A percentile compares a stretch with the other conserved stretches of the same genome.
These are phyloP conservation scores for Metarhizium rileyi DNA, from an alignment of 2,329 filamentous ascomycete genomes.

Conservation along the genomic window DNA sequence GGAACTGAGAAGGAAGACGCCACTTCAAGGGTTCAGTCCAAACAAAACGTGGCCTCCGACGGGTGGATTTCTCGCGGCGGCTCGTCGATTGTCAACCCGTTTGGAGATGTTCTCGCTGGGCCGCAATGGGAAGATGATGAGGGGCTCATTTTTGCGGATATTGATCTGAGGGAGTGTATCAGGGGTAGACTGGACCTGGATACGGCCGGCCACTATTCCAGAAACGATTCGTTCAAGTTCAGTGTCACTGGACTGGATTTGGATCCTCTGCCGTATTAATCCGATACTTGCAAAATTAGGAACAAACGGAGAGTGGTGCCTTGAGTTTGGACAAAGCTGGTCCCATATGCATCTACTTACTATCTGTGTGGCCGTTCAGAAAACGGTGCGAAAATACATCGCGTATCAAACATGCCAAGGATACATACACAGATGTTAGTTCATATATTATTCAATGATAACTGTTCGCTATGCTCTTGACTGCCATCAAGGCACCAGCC, in stretches of 20 bases:
- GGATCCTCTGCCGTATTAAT: constrained; percentile 44
- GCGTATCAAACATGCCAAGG: no score
- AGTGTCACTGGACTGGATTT: constrained; percentile 49
- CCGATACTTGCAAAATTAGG: background rate
- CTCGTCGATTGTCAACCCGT: constrained; percentile 69
- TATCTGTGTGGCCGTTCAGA: background rate
- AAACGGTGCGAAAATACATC: no score
- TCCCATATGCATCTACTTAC: background rate
- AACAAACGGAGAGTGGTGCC: background rate
- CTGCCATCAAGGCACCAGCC: no score
- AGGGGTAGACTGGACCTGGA: constrained; percentile 75
- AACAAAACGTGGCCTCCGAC: background rate
- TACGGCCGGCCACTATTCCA: constrained; percentile 75
- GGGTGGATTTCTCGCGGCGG: constrained; percentile 63
- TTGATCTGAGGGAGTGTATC: constrained; percentile 83
- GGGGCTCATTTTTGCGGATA: constrained; percentile 58
- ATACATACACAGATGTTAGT: no score
- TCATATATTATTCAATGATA: no score
- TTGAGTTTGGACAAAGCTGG: background rate
- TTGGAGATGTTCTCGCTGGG: constrained; percentile 69
- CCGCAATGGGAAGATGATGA: constrained; percentile 76
- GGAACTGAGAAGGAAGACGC: constrained; percentile 9
- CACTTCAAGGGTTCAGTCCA: background rate
- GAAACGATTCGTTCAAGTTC: constrained; percentile 55
- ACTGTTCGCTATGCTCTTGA: no score